Evolutionary conservation across 2,329 filamentous ascomycete species (phyloP).

Genomic region (Trichoderma guizhouense): DNA sequence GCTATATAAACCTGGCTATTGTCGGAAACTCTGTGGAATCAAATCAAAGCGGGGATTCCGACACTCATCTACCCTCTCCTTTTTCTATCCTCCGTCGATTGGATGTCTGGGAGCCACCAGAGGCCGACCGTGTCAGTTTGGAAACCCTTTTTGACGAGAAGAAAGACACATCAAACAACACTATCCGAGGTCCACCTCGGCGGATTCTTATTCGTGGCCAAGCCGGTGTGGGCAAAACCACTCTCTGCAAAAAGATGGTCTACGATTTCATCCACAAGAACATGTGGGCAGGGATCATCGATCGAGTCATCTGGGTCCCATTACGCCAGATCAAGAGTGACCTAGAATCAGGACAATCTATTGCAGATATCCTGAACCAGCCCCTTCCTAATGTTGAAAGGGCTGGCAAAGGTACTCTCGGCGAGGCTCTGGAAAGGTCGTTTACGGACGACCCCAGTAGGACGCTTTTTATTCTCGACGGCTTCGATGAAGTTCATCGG

Average conservation of each 20-base stretch:
- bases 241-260: constrained; percentile 6
- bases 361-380: not conserved
- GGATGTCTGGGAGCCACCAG: not conserved
- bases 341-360: not conserved
- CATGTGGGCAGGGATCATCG: not conserved
- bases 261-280: not conserved
- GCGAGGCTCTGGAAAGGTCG: not conserved
- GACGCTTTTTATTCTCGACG: not conserved
- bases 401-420: not conserved
- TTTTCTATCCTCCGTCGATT: not conserved
- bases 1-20: not conserved
- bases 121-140: not conserved
- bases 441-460: not conserved
- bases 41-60: not conserved
- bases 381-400: not conserved
- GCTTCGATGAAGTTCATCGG: not conserved
- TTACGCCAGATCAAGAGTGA: not conserved
- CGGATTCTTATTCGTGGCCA: not conserved
- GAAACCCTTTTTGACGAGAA: not conserved
- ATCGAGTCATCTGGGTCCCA: not conserved
- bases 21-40: not conserved
- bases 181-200: not conserved
- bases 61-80: not conserved
- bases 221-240: constrained; percentile 1
- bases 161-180: not conserved